phyloP scores from a whole-genome alignment of 1,284 basidiomycete species.

The Rhodotorula sp. region DNA sequence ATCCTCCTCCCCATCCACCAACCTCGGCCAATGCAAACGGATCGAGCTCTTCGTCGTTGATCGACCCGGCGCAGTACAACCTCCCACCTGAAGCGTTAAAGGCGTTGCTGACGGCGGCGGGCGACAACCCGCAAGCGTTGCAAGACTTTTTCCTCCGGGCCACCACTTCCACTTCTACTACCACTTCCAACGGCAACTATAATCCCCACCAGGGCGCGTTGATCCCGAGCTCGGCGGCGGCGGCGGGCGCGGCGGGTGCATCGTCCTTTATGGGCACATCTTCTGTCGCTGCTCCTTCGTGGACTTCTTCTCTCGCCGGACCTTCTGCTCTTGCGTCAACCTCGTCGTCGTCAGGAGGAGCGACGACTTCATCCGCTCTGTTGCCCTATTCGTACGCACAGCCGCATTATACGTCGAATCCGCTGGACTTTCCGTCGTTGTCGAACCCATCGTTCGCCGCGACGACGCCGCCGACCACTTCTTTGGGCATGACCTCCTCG shows the following conservation, averaged over 20 bases:
- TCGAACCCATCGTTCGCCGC: neutral
- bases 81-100: conserved; percentile 27
- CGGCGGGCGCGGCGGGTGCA: too few species aligned
- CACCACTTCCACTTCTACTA: neutral
- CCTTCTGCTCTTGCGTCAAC: neutral
- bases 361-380: conserved; percentile 6
- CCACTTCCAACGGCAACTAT: neutral
- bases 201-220: too few species aligned
- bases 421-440: conserved; percentile 4
- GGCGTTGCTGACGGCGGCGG: conserved; percentile 9
- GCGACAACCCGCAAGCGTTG: conserved; percentile 20
- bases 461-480: too few species aligned
- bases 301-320: neutral
- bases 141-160: conserved; percentile 12
- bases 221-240: too few species aligned
- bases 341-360: neutral
- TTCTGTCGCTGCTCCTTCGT: neutral
- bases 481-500: neutral
- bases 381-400: conserved; percentile 6
- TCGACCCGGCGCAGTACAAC: conserved; percentile 21
- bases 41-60: neutral
- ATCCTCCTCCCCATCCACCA: neutral
- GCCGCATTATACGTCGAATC: neutral
- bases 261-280: too few species aligned
- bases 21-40: neutral